A percentile compares a stretch with the other conserved stretches of the same genome.
Evolutionary conservation across 495 filamentous ascomycete genomes (phyloP).

Genomic region (Parachaetomium inaequale): DNA sequence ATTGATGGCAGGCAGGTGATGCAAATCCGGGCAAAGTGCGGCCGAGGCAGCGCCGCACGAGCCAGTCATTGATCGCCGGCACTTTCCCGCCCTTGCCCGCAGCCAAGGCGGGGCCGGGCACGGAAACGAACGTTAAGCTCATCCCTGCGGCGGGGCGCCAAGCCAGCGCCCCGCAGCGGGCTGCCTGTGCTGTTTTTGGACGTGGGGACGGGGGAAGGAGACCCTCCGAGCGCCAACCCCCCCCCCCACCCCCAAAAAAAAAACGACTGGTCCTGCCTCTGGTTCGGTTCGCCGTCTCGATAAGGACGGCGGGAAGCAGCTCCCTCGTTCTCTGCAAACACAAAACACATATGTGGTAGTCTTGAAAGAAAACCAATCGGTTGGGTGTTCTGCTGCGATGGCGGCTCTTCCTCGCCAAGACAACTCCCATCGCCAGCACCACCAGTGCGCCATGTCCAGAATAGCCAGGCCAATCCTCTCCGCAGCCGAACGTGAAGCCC

Average conservation of each 20-base stretch:
- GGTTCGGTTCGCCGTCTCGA: too few relatives aligned
- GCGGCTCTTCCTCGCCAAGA: too few relatives aligned
- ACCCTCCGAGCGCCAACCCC: not conserved
- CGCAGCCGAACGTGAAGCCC: constrained; percentile 38
- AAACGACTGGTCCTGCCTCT: too few relatives aligned
- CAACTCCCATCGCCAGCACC: not conserved
- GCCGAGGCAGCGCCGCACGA: constrained; percentile 17
- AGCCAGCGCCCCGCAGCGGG: not conserved
- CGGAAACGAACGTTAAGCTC: not conserved
- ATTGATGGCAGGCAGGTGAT: not conserved
- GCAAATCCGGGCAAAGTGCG: constrained; percentile 7
- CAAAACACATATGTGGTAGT: too few relatives aligned
- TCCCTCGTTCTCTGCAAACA: too few relatives aligned
- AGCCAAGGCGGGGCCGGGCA: constrained; percentile 1
- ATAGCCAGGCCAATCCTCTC: constrained; percentile 34
- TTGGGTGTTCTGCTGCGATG: too few relatives aligned
- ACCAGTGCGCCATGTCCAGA: not conserved
- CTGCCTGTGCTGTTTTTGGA: not conserved
- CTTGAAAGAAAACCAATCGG: not conserved
- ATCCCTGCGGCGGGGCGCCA: not conserved
- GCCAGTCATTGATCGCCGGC: constrained; percentile 2
- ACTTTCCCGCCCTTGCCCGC: not conserved
- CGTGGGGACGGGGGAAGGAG: not conserved
- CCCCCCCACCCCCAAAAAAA: too few relatives aligned
- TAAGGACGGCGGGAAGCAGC: too few relatives aligned